These are phyloP conservation scores for Vitis hybrid DNA, from an alignment of 177 flowering plant species.

Conservation along the genomic window DNA sequence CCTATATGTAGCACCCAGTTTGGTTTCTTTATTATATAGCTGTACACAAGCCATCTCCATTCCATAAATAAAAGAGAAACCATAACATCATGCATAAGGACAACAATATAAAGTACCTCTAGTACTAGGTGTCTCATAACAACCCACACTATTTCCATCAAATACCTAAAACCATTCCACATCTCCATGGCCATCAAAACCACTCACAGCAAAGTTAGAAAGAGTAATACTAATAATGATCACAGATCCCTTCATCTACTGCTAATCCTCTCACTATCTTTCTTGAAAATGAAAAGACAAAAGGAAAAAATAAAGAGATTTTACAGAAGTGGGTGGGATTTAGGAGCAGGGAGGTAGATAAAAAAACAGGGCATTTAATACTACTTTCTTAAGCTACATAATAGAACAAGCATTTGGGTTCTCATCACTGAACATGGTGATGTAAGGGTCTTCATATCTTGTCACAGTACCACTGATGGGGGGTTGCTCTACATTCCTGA, in stretches of 20 bases:
- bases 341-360: neutral
- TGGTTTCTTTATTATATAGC: conserved; percentile 2
- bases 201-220: neutral
- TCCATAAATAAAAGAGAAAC: conserved; percentile 5
- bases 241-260: neutral
- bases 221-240: neutral
- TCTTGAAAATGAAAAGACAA: neutral
- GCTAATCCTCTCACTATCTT: too few relatives aligned
- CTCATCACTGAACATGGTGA: conserved; percentile 64
- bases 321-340: conserved; percentile 1
- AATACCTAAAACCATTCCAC: neutral
- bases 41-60: neutral
- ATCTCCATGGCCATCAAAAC: neutral
- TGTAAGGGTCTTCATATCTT: conserved; percentile 44
- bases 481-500: conserved; percentile 42
- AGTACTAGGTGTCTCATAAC: conserved; percentile 11
- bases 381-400: conserved; percentile 30
- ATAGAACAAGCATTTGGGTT: conserved; percentile 67
- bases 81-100: conserved; percentile 7
- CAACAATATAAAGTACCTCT: conserved; percentile 4
- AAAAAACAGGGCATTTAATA: neutral
- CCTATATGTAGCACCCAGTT: neutral
- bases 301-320: neutral
- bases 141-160: conserved; percentile 6
- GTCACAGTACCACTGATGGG: conserved; percentile 26